Percentiles rank a stretch among this genome's conserved stretches.
These are phyloP conservation scores for Cyclospora cayetanensis DNA, from an alignment of 169 alveolate species.

Conservation along the genomic window DNA sequence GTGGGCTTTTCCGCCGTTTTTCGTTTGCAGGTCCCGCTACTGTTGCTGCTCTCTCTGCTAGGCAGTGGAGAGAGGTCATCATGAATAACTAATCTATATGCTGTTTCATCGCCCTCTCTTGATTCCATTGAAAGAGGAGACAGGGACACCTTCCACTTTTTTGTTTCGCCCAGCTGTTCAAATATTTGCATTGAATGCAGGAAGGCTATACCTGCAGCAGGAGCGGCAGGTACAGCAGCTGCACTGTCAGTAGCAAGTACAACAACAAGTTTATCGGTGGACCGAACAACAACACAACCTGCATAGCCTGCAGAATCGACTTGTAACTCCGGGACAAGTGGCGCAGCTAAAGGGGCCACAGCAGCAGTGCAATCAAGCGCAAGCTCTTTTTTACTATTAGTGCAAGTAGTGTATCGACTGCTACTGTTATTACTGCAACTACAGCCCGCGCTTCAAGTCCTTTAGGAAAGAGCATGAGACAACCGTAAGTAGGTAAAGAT, in stretches of 20 bases:
- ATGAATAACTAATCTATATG: background rate
- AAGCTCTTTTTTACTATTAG: too few relatives aligned
- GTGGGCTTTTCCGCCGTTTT: background rate
- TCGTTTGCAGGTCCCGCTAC: background rate
- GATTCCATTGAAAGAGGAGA: constrained; percentile 5
- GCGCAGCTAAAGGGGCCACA: too few relatives aligned
- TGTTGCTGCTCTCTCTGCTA: background rate
- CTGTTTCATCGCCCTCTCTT: background rate
- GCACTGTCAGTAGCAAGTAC: background rate
- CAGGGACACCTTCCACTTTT: background rate
- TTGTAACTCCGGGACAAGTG: too few relatives aligned
- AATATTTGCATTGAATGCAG: background rate
- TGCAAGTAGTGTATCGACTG: too few relatives aligned
- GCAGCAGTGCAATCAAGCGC: too few relatives aligned
- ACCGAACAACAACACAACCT: too few relatives aligned
- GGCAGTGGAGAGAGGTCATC: background rate
- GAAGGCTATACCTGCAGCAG: constrained; percentile 12
- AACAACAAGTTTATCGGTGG: too few relatives aligned
- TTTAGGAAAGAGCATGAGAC: too few relatives aligned
- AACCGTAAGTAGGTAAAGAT: too few relatives aligned
- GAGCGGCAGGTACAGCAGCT: background rate
- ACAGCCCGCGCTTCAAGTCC: too few relatives aligned
- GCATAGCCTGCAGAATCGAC: too few relatives aligned
- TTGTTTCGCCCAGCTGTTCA: background rate
- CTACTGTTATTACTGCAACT: too few relatives aligned